These are phyloP conservation scores for Metarhizium album DNA, from an alignment of 2,329 filamentous ascomycete genomes.

Conservation along the genomic window DNA sequence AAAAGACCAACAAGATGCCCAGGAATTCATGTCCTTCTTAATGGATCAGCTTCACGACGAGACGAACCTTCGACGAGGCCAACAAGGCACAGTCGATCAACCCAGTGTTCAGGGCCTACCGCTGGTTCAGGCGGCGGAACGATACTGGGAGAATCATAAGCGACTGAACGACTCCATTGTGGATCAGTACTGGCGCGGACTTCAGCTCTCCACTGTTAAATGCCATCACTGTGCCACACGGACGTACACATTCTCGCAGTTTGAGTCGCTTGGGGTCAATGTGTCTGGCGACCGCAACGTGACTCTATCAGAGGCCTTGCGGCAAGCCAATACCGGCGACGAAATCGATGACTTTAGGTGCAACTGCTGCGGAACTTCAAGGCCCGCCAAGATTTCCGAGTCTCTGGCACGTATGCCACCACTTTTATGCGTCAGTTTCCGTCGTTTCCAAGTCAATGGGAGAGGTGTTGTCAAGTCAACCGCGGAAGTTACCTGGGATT, in stretches of 20 bases:
- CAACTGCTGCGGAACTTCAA: constrained; percentile 59
- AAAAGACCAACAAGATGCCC: constrained; percentile 74
- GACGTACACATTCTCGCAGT: constrained; percentile 31
- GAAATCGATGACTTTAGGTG: constrained; percentile 61
- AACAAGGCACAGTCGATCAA: constrained; percentile 17
- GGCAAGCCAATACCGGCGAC: constrained; percentile 59
- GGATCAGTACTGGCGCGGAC: constrained; percentile 67
- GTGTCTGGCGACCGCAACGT: constrained; percentile 21
- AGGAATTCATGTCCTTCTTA: constrained; percentile 80
- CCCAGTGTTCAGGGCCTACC: constrained; percentile 23
- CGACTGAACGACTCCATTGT: constrained; percentile 65
- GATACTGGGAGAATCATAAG: constrained; percentile 65
- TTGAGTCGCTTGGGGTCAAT: constrained; percentile 43
- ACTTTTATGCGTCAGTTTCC: constrained; percentile 68
- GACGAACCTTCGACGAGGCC: constrained; percentile 53
- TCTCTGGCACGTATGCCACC: constrained; percentile 70
- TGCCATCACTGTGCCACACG: constrained; percentile 50
- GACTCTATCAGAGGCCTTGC: constrained; percentile 51
- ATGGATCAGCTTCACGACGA: constrained; percentile 78
- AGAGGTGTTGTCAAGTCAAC: constrained; percentile 50
- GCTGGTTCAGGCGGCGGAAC: constrained; percentile 47
- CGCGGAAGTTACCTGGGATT: constrained; percentile 64
- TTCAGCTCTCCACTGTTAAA: constrained; percentile 61
- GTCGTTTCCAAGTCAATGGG: constrained; percentile 37
- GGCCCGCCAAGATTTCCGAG: constrained; percentile 53